Base-by-base conservation (phyloP, 352 stramenopile species). In the Bremia lactucae region DNA sequence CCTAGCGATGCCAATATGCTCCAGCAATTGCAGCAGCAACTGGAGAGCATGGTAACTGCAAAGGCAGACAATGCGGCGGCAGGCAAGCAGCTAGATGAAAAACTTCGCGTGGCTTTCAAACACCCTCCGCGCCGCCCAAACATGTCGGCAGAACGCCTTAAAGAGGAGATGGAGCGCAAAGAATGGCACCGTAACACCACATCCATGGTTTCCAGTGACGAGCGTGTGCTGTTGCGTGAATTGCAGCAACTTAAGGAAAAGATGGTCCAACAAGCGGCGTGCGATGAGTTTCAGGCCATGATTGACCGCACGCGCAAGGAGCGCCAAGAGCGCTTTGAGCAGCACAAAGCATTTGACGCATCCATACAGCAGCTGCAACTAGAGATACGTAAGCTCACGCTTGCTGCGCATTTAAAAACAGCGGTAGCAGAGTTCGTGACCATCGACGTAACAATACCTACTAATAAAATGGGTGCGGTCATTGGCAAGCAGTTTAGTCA, bases 81-180 rank as follows among this genome's bases (percentile, higher is more conserved):
- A 13, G 73, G 73, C 31, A 87, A 87, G 40, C 44, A 55, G 33
- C 68, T 87, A 37, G 77, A 89, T 45, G 77, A 89, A 42, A 81
- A 89, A 52, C 60, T 89, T 36, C 50, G 55, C 37, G 55, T 72
- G 34, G 60, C 69, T 35, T 76, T 86, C 49, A 89, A 87, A 55
- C 70, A 65, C 43, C 59, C 72, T 38, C 75, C 72, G 52, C 69
- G 72, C 15, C 77, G 77, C 14, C 62, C 69, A 13, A 66, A 72
- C 34, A 67, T 77, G 50, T 64, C 65, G 33, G 55, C 57, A 0
- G 72, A 74, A 31, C 49, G 72, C 18, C 39, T 87, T 16, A 59
- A 73, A 20, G 55, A 67, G 23, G 63, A 83, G 45, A 84, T 84
- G 62, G 42, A 61, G 10, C 48, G 49, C 18, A 72, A 80, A 31